Percentiles rank a stretch among this genome's conserved stretches.
These are phyloP conservation scores for Wickerhamiella infanticola DNA, from an alignment of 1,139 yeast genomes.

Conservation along the genomic window DNA sequence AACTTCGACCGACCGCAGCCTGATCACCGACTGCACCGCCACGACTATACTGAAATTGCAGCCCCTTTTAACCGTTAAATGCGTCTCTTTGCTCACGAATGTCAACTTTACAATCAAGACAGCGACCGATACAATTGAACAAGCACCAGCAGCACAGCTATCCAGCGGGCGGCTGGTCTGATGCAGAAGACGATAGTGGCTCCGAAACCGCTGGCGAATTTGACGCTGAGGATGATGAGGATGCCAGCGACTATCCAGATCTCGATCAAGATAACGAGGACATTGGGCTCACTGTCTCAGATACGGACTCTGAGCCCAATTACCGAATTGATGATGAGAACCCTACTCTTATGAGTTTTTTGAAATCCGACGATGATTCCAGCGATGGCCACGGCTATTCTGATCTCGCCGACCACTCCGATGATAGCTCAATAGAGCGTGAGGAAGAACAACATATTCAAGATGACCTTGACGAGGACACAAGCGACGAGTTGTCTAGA, in stretches of 20 bases:
- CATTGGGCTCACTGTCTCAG: constrained; percentile 11
- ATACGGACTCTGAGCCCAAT: constrained; percentile 9
- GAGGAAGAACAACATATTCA: constrained; percentile 26
- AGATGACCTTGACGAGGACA: constrained; percentile 18
- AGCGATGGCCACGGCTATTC: constrained; percentile 6
- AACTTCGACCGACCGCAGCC: neutral
- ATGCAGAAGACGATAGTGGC: neutral
- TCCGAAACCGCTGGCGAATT: neutral
- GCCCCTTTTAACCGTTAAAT: neutral
- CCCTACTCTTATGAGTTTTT: constrained; percentile 7
- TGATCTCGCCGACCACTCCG: constrained; percentile 13
- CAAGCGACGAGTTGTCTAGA: constrained; percentile 12
- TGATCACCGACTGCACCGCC: neutral
- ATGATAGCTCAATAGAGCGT: constrained; percentile 19
- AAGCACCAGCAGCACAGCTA: neutral
- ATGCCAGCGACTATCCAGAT: constrained; percentile 4
- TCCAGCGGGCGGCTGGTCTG: neutral
- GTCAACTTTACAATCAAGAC: neutral
- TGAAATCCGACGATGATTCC: constrained; percentile 9
- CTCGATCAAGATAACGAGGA: constrained; percentile 8
- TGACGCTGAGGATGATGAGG: constrained; percentile 3
- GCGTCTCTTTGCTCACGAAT: neutral
- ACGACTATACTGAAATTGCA: neutral
- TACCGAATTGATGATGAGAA: constrained; percentile 6
- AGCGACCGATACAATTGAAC: neutral